Conservation (phyloP, 768 basidiomycete genomes). For the Cyclocybe aegerita region DNA sequence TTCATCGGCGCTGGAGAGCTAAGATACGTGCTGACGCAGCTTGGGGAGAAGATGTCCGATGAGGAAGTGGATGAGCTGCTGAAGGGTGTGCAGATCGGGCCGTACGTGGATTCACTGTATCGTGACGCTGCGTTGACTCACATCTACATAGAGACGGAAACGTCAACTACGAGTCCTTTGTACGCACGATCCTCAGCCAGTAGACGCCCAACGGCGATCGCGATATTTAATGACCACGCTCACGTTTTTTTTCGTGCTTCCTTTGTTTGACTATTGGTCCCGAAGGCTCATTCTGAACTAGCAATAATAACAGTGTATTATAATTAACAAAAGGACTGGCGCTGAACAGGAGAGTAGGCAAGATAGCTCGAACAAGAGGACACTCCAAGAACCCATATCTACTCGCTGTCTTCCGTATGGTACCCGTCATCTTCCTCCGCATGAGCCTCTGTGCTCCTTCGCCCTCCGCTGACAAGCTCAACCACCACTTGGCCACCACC, state of each 20-base stretch:
- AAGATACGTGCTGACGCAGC: conserved; percentile 90
- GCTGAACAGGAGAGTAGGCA: too few relatives aligned
- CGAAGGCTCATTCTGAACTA: background rate
- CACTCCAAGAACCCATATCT: conserved; percentile 5
- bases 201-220: conserved; percentile 26
- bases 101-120: conserved; percentile 48
- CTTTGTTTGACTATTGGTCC: conserved; percentile 2
- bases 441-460: conserved; percentile 9
- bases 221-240: background rate
- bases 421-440: conserved; percentile 53
- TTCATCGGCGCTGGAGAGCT: conserved; percentile 91
- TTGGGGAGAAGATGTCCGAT: conserved; percentile 98
- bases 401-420: conserved; percentile 50
- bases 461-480: conserved; percentile 36
- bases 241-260: background rate
- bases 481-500: conserved; percentile 68
- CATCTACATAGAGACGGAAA: conserved; percentile 76
- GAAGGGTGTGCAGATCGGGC: conserved; percentile 91
- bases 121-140: background rate
- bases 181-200: conserved; percentile 90
- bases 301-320: background rate
- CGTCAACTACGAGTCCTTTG: conserved; percentile 96
- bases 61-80: conserved; percentile 98
- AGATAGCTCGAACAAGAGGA: background rate
- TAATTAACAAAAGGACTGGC: background rate